Evolutionary conservation across 371 early-diverging fungal species (phyloP), one percentile per base, ranked within the genome.

Genomic region (Mucor irregularis): DNA sequence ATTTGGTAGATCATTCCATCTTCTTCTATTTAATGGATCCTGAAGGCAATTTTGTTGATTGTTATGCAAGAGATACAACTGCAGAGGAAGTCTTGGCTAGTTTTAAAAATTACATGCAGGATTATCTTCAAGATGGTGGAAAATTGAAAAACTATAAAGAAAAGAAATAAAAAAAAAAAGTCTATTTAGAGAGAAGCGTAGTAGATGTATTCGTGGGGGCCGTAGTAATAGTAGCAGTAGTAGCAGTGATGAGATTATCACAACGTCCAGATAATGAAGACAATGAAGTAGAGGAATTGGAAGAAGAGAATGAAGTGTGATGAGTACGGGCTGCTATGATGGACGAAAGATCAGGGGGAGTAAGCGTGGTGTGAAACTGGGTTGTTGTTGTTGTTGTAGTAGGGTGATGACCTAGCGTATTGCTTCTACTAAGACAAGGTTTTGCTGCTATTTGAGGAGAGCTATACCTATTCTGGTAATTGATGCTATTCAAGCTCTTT

Each of bases 1-100:
- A 97, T 66, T 68, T 97, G 35, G 97, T 97, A 10, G 97, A 97
- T 56, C 97, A 97, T 68, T 92, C 94, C 33, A 95, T 96, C 66
- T 97, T 95, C 76, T 89, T 95, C 54, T 97, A 94, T 66, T 73
- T 97, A 31, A 90, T 97, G 85, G 90, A 89, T 54, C 95, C 92
- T 4, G 77, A 90, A 34, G 96, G 96, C 31, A 62, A 83, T 54
- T 96, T 94, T 68, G 77, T 92, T 16, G 90, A 92, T 30, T 89
- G 89, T 47, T 96, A 89, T 71, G 94, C 95, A 21, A 85, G 85
- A 61, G 87, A 90, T 53, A 74, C 75, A 40, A 72, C 81, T 1
- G 74, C 85, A 1, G 78, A 79, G 19, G 69, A 77, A 43, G 84
- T 87, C 49, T 69, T 81, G 2, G 26, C 46, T 29, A 80, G 77